Evolutionary conservation across 495 filamentous ascomycete species (phyloP), one percentile per base, ranked within the genome.

Genomic region (Chaetomium tenue): DNA sequence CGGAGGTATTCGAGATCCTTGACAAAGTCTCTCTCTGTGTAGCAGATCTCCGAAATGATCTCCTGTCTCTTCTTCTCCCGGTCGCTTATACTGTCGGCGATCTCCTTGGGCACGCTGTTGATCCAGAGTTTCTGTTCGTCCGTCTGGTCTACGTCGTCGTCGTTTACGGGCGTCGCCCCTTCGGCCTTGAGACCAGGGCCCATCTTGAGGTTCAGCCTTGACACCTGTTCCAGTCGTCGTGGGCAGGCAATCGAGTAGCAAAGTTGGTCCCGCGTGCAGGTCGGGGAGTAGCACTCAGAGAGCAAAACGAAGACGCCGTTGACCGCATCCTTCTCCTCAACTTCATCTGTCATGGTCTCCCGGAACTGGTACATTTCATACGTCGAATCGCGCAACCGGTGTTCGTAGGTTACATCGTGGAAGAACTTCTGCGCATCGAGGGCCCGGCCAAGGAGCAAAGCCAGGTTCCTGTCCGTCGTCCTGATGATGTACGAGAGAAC

Each of bases 41-140:
- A 99, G 87, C 96, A 97, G 66, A 97, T 87, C 73, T 99, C 95
- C 26, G 93, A 97, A 66, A 99, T 97, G 63, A 98, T 88, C 72
- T 99, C 95, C 72, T 99, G 95, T 12, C 95, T 86, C 77, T 97
- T 98, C 86, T 96, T 95, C 73, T 99, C 94, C 64, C 83, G 85
- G 63, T 99, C 95, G 48, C 86, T 84, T 37, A 97, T 86, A 71
- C 86, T 87, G 69, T 97, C 92, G 0, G 92, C 91, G 66, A 99
- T 79, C 74, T 98, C 95, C 76, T 98, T 93, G 0, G 93, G 88
- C 22, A 99, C 95, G 58, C 91, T 97, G 73, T 97, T 97, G 76
- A 99, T 99, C 95, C 95, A 99, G 51, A 99, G 84, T 75, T 98
- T 98, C 76, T 98, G 94, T 70, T 98, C 92, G 72, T 98, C 93